A percentile compares a stretch with the other conserved stretches of the same genome.
Conservation (phyloP, 2,329 filamentous ascomycete genomes). For the Verticillium dahliae region DNA sequence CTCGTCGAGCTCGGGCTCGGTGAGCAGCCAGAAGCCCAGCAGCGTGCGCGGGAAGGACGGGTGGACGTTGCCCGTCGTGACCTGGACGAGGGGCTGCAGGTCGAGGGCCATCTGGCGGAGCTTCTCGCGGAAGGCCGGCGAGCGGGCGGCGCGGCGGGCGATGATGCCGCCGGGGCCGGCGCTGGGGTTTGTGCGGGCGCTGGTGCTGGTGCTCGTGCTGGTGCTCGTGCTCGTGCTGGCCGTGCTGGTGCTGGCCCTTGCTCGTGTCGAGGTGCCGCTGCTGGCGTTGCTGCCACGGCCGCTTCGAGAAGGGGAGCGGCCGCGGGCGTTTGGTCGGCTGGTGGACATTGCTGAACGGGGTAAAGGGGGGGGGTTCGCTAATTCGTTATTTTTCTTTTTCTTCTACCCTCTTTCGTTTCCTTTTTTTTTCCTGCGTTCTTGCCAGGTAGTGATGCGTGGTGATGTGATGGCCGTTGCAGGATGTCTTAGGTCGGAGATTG, state of each 20-base stretch:
- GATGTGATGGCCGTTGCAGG: not conserved
- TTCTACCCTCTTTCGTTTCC: not conserved
- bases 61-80: conserved; percentile 56
- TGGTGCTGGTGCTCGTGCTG: not conserved
- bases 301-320: not conserved
- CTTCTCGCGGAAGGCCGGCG: conserved; percentile 50
- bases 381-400: no score
- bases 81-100: conserved; percentile 60
- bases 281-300: not conserved
- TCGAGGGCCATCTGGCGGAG: conserved; percentile 58
- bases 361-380: no score
- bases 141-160: conserved; percentile 31
- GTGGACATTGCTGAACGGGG: not conserved
- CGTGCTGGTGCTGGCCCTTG: not conserved
- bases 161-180: conserved; percentile 17
- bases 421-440: not conserved
- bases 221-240: no score
- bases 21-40: conserved; percentile 68
- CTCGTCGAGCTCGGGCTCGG: conserved; percentile 61
- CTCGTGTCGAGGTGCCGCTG: not conserved
- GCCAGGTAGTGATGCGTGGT: no score
- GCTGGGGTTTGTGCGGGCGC: not conserved
- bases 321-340: not conserved
- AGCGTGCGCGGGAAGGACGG: conserved; percentile 59
- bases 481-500: not conserved